Base-by-base conservation (phyloP, 106 monocot species). In the Dioscorea zingiberensis region DNA sequence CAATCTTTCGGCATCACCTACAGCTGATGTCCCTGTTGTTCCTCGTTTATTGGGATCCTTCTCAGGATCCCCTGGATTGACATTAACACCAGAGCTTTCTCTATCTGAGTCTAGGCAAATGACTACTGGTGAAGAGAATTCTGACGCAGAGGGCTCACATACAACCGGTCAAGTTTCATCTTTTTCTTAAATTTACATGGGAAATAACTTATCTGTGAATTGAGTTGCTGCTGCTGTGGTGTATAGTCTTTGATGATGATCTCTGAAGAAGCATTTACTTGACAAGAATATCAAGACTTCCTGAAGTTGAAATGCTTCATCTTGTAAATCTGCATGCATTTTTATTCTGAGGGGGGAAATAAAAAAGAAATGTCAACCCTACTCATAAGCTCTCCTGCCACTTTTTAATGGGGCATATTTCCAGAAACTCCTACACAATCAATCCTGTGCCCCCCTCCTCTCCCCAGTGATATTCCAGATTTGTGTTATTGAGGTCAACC, bases 1-100 rank as follows among this genome's bases (percentile, higher is more conserved):
- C 28, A 74, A 62, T 46, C 71, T 76, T 38, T 71, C 81, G 26
- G 54, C 84, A 66, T 61, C 83, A n/a, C 11, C 77, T 25, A 70
- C 71, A 76, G 29, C 66, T 67, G 64, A 78, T 56, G 66, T 53
- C 18, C 51, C 74, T n/a, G 70, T 25, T 27, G 70, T 69, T 47
- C 73, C 23, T 4, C 69, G 48, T 57, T 13, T 62, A 44, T 44
- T 74, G 60, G 78, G 54, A 16, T 77, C 77, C 16, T 64, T 73
- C 21, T 54, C 77, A 4, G 71, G 70, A 25, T 27, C 69, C n/a
- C 29, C 64, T 51, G 56, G 58, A 23, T 24, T 61, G n/a, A 57
- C 74, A 59, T 68, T 76, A 13, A 65, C 76, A 59, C 70, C 70
- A 6, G 71, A 83, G 59, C 74, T 60, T 44, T 67, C 59, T 3